Evolutionary conservation across 108 stramenopile species (phyloP).

Genomic region (Skeletonema menzelii): DNA sequence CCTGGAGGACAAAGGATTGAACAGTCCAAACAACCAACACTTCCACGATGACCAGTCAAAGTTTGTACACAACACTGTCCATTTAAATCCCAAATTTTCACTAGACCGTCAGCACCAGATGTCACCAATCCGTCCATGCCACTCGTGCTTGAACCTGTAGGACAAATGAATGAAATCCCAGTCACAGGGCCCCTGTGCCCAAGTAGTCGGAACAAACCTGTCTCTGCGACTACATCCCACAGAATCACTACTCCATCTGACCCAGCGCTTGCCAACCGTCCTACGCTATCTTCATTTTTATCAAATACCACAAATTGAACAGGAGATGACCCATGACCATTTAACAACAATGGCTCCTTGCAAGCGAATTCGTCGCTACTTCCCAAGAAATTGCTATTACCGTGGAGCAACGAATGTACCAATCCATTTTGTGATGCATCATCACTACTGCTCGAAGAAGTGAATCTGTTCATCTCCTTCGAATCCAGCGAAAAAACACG

Average conservation of each 20-base stretch:
- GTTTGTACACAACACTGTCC: constrained; percentile 97
- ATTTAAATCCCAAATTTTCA: constrained; percentile 98
- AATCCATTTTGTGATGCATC: constrained; percentile 46
- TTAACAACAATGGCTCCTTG: constrained; percentile 75
- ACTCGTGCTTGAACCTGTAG: constrained; percentile 1
- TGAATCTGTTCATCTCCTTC: constrained; percentile 19
- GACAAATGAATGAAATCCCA: constrained; percentile 74
- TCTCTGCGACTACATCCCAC: constrained; percentile 95
- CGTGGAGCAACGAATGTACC: constrained; percentile 55
- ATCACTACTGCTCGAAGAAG: constrained; percentile 16
- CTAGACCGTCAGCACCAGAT: constrained; percentile 91
- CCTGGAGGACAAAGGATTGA: constrained; percentile 17
- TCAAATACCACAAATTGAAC: constrained; percentile 70
- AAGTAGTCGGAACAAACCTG: constrained; percentile 88
- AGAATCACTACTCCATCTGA: constrained; percentile 91
- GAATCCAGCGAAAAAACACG: constrained; percentile 57
- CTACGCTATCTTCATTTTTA: constrained; percentile 22
- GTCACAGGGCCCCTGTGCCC: constrained; percentile 94
- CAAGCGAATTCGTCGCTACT: constrained; percentile 54
- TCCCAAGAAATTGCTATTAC: constrained; percentile 18
- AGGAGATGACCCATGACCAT: constrained; percentile 79
- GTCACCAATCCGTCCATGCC: constrained; percentile 75
- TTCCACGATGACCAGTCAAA: constrained; percentile 90
- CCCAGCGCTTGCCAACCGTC: constrained; percentile 77
- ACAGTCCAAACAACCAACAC: constrained; percentile 60